These are phyloP conservation scores for Nemania sp. DNA, from an alignment of 2,329 filamentous ascomycete genomes.

Conservation along the genomic window DNA sequence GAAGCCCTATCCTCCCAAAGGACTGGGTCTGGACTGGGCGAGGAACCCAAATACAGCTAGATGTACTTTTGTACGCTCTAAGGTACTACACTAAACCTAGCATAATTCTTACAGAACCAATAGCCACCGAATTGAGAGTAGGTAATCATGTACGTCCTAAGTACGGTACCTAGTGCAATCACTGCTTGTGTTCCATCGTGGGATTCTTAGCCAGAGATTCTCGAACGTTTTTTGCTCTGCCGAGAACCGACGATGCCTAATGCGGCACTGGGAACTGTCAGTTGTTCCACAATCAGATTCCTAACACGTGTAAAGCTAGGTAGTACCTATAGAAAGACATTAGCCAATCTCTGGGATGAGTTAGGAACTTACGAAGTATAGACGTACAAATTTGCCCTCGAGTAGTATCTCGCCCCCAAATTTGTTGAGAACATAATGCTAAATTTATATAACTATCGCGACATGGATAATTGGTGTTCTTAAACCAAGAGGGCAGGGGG, in stretches of 20 bases:
- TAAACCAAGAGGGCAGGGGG: too few species aligned
- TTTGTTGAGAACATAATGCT: too few species aligned
- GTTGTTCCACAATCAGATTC: not conserved
- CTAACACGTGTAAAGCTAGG: not conserved
- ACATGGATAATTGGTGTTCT: too few species aligned
- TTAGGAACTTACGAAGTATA: too few species aligned
- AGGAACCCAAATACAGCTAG: not conserved
- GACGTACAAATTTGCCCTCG: too few species aligned
- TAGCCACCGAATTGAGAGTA: too few species aligned
- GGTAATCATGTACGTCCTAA: too few species aligned
- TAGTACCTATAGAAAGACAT: not conserved
- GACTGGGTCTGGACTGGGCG: not conserved
- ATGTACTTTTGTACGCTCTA: conserved; percentile 1
- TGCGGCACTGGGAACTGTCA: not conserved
- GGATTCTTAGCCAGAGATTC: not conserved
- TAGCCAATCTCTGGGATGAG: too few species aligned
- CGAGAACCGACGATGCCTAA: not conserved
- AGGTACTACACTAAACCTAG: too few species aligned
- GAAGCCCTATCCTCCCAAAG: not conserved
- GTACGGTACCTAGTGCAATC: not conserved
- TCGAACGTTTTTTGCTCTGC: not conserved
- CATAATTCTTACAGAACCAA: too few species aligned
- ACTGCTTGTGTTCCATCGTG: not conserved
- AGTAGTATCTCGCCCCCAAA: too few species aligned
- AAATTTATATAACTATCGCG: too few species aligned